Evolutionary conservation across 257 asterid species (phyloP).

Genomic region (Scutellaria barbata): DNA sequence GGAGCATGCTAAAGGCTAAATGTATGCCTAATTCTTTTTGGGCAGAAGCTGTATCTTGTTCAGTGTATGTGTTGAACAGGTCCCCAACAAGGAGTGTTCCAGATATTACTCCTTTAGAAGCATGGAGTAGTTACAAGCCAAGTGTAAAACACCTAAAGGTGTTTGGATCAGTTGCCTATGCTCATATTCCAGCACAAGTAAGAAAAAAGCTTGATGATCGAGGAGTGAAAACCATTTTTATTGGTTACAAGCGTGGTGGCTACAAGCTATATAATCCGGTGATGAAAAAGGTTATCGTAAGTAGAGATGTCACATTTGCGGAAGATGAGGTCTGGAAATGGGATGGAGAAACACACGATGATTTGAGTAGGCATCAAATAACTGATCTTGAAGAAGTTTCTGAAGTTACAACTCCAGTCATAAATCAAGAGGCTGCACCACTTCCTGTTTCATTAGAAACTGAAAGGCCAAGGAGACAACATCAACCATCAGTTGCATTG

Average conservation of each 20-base stretch:
- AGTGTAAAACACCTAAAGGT: constrained; percentile 30
- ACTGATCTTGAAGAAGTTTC: not conserved
- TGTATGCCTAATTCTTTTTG: not conserved
- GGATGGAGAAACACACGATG: not conserved
- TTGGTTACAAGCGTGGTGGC: constrained; percentile 9
- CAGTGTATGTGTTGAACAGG: constrained; percentile 20
- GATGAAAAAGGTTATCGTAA: constrained; percentile 23
- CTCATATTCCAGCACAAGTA: constrained; percentile 3
- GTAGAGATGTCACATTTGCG: constrained; percentile 3
- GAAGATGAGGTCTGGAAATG: constrained; percentile 19
- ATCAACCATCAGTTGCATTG: not conserved
- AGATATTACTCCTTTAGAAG: constrained; percentile 3
- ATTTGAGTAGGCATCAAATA: not conserved
- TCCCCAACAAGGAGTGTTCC: constrained; percentile 29
- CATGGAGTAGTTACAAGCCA: constrained; percentile 35
- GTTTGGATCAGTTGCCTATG: constrained; percentile 6
- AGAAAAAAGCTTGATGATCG: constrained; percentile 30
- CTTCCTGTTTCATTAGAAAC: not conserved
- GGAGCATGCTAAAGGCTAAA: not conserved
- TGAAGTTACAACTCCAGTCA: not conserved
- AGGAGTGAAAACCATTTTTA: not conserved
- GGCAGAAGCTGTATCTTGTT: constrained; percentile 15
- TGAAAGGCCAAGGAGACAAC: not conserved
- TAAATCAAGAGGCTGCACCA: not conserved
- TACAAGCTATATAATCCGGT: constrained; percentile 36